Evolutionary conservation across 805 yeast species (phyloP), one percentile per base, ranked within the genome.

Genomic region (Nakazawaea anatomiae): DNA sequence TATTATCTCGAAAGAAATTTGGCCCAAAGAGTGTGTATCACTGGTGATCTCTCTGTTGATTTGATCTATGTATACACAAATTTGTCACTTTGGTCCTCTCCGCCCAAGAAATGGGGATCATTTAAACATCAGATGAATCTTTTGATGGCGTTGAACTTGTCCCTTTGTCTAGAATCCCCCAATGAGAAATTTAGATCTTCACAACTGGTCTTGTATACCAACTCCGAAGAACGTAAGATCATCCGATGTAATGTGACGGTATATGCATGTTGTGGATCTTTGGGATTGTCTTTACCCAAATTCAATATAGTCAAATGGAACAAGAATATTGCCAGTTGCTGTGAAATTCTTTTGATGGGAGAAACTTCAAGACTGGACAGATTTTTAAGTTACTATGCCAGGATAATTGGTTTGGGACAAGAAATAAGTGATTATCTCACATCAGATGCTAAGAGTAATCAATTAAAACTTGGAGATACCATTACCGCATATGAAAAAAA

Each of bases 291-390:
- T 4, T 64, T 79, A 45, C 79, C 80, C 6, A 63, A 80, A 47
- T 79, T 77, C 58, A 75, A 72, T 55, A 67, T 75, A 27, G 82
- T 77, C 4, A 55, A 63, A 32, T 79, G 83, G 82, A 66, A 75
- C 3, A 61, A 68, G 4, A 69, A 64, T 18, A 79, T 76, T 61
- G 74, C 71, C 47, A 56, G 62, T 41, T 76, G 70, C 48, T 58
- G 64, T 39, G 65, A 65, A 52, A 39, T 67, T 41, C 52, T 63
- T 46, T 52, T 69, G 25, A 57, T 61, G 61, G 74, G 72, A 12
- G 73, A 70, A 41, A 67, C 73, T 3, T 61, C 61, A 42, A 56
- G 63, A 42, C 58, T 63, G 39, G 81, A 77, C 56, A 64, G 61
- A 40, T 77, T 72, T 52, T 53, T 79, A n/a, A 69, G 75, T 52